phyloP scores from a whole-genome alignment of 2,329 filamentous ascomycete species.

The Ophiocordyceps polyrhachis-furcata region DNA sequence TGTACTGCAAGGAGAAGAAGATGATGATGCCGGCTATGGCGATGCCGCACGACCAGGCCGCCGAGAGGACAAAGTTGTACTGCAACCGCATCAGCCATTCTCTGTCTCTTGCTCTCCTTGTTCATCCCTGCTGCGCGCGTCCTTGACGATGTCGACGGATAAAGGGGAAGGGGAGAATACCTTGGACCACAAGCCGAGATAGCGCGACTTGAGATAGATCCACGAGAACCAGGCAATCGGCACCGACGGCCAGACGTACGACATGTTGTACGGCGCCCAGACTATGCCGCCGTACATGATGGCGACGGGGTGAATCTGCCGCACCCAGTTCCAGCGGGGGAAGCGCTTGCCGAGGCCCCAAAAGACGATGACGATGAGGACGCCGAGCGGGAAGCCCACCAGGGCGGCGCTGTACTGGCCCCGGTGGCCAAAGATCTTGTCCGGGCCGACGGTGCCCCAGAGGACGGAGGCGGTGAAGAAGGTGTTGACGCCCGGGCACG shows the following conservation, averaged over 20 bases:
- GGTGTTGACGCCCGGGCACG: slow-evolving; percentile 32
- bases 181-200: slow-evolving; percentile 29
- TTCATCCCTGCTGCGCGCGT: too few species aligned
- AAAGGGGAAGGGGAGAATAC: too few species aligned
- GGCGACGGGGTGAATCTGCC: slow-evolving; percentile 29
- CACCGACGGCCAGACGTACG: slow-evolving; percentile 31
- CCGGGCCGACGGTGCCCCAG: slow-evolving; percentile 34
- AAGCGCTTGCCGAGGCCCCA: slow-evolving; percentile 20
- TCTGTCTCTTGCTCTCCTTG: too few species aligned
- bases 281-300: slow-evolving; percentile 26
- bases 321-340: slow-evolving; percentile 19
- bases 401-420: slow-evolving; percentile 29
- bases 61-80: slow-evolving; percentile 35
- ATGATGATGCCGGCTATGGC: slow-evolving; percentile 32
- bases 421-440: slow-evolving; percentile 27
- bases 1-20: neutral
- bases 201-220: slow-evolving; percentile 30
- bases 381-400: slow-evolving; percentile 30
- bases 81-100: slow-evolving; percentile 5
- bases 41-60: slow-evolving; percentile 25
- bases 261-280: slow-evolving; percentile 31
- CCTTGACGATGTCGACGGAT: too few species aligned
- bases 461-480: slow-evolving; percentile 38
- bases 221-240: slow-evolving; percentile 32
- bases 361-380: slow-evolving; percentile 23